A percentile compares a stretch with the other conserved stretches of the same genome.
Conservation (phyloP, 2,329 filamentous ascomycete genomes). For the Fusarium aywerte region DNA sequence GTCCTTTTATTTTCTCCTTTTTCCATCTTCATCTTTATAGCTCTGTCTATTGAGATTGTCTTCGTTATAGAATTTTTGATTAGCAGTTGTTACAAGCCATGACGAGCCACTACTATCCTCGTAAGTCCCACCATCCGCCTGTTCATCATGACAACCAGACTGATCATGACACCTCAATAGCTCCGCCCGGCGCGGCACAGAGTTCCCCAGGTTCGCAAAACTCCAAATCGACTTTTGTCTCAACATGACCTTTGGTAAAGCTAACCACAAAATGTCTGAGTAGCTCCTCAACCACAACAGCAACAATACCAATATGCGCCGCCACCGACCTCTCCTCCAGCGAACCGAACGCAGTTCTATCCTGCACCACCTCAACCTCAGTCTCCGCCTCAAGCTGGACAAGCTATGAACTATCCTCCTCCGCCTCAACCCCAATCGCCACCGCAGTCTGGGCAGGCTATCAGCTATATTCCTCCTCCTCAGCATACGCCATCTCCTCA, state of each 20-base stretch:
- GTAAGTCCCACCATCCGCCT: slow-evolving; percentile 49
- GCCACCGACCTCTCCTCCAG: slow-evolving; percentile 60
- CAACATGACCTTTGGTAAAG: neutral
- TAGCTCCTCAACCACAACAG: slow-evolving; percentile 41
- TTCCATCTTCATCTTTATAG: slow-evolving; percentile 3
- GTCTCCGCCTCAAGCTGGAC: slow-evolving; percentile 48
- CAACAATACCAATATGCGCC: slow-evolving; percentile 57
- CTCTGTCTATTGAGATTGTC: neutral
- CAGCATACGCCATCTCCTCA: slow-evolving; percentile 44
- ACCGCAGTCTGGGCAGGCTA: slow-evolving; percentile 46
- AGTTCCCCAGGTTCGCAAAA: slow-evolving; percentile 46
- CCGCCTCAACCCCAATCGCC: slow-evolving; percentile 53
- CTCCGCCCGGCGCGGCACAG: slow-evolving; percentile 54
- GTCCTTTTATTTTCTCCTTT: slow-evolving; percentile 5
- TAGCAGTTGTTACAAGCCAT: slow-evolving; percentile 45
- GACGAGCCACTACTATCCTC: slow-evolving; percentile 60
- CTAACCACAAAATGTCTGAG: slow-evolving; percentile 24
- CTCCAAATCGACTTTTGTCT: neutral
- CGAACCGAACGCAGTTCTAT: slow-evolving; percentile 59
- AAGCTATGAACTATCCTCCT: slow-evolving; percentile 52
- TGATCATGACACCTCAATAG: slow-evolving; percentile 47
- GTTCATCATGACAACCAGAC: slow-evolving; percentile 24
- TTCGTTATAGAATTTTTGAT: neutral
- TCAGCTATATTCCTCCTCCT: slow-evolving; percentile 42
- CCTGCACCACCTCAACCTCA: slow-evolving; percentile 42